Evolutionary conservation across 2,329 filamentous ascomycete genomes (phyloP).

Genomic region (Aspergillus puulaauensis): DNA sequence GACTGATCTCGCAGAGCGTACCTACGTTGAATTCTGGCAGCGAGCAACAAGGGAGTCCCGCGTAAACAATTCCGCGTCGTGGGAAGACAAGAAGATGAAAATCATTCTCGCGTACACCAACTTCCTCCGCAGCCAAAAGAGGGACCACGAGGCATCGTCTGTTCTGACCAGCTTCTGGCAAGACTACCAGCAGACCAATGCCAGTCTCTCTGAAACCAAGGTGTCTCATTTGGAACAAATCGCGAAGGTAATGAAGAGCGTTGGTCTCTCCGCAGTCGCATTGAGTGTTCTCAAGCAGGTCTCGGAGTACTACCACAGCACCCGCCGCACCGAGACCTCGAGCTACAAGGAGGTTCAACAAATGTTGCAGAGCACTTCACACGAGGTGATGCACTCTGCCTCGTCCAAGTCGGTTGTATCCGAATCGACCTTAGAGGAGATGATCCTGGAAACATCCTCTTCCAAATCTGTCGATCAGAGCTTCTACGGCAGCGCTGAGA

Average conservation of each 20-base stretch:
- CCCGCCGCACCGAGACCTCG: slow-evolving; percentile 29
- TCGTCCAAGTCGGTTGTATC: slow-evolving; percentile 40
- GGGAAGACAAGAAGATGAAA: slow-evolving; percentile 51
- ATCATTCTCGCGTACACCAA: slow-evolving; percentile 47
- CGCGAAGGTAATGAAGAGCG: slow-evolving; percentile 47
- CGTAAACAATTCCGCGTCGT: slow-evolving; percentile 42
- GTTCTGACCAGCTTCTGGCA: slow-evolving; percentile 49
- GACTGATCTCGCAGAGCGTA: slow-evolving; percentile 43
- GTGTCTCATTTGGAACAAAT: slow-evolving; percentile 40
- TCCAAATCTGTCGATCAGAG: slow-evolving; percentile 42
- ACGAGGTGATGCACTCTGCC: slow-evolving; percentile 42
- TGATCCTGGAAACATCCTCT: slow-evolving; percentile 44
- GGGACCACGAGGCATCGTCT: slow-evolving; percentile 46
- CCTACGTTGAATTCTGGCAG: slow-evolving; percentile 54
- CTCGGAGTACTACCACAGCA: slow-evolving; percentile 44
- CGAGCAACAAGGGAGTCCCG: slow-evolving; percentile 50
- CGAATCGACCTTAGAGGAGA: slow-evolving; percentile 45
- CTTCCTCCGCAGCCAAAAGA: slow-evolving; percentile 49
- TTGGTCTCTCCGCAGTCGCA: slow-evolving; percentile 47
- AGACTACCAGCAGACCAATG: slow-evolving; percentile 50
- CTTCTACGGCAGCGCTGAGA: slow-evolving; percentile 43
- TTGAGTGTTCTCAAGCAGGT: slow-evolving; percentile 50
- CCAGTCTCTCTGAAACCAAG: slow-evolving; percentile 39
- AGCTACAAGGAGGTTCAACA: slow-evolving; percentile 45
- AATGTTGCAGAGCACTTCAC: slow-evolving; percentile 43